Percentiles rank a stretch among this genome's conserved stretches.
These are phyloP conservation scores for Collybia sordida DNA, from an alignment of 768 basidiomycete species.

Conservation along the genomic window DNA sequence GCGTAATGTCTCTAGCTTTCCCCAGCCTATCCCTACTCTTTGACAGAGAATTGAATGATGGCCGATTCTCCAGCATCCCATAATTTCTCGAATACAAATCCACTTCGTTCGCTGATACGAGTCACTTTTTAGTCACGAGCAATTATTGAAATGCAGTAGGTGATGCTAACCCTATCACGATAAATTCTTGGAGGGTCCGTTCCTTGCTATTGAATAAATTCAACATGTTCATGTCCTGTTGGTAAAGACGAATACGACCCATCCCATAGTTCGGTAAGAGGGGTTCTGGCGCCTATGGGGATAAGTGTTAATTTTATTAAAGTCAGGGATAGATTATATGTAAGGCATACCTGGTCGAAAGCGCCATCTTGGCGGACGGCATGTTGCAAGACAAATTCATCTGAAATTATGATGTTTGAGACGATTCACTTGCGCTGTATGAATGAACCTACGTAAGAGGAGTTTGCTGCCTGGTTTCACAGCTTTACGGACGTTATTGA, in stretches of 20 bases:
- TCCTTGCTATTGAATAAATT: slow-evolving; percentile 40
- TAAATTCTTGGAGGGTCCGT: slow-evolving; percentile 38
- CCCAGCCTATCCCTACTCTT: too few relatives aligned
- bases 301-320: too few relatives aligned
- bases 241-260: slow-evolving; percentile 36
- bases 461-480: slow-evolving; percentile 25
- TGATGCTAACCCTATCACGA: slow-evolving; percentile 6
- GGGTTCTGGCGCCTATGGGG: slow-evolving; percentile 37
- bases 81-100: too few relatives aligned
- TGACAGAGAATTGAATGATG: too few relatives aligned
- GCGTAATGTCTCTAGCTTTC: too few relatives aligned
- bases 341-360: too few relatives aligned
- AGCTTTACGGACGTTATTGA: slow-evolving; percentile 24
- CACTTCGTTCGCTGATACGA: too few relatives aligned
- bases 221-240: slow-evolving; percentile 48
- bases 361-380: slow-evolving; percentile 10
- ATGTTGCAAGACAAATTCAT: slow-evolving; percentile 34
- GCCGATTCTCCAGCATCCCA: too few relatives aligned
- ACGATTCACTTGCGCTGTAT: neutral
- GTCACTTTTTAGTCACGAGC: too few relatives aligned
- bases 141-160: too few relatives aligned
- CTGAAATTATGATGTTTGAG: slow-evolving; percentile 14
- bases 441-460: slow-evolving; percentile 24
- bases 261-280: slow-evolving; percentile 46
- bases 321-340: too few relatives aligned